phyloP scores from a whole-genome alignment of 2,329 filamentous ascomycete genomes.

The Calonectria naviculata region DNA sequence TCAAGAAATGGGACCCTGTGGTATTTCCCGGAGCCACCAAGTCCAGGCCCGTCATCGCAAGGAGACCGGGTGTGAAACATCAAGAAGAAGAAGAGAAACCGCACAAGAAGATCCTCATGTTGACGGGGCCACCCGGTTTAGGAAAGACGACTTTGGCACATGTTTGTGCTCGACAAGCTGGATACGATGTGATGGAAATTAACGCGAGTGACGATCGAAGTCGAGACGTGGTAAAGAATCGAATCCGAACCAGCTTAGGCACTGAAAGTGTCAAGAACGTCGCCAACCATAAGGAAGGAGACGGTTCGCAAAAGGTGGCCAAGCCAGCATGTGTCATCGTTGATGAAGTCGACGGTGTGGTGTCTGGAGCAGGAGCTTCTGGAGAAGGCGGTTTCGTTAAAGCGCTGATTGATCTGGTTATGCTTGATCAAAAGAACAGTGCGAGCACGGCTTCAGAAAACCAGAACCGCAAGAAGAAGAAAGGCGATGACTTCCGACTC shows the following conservation, averaged over 20 bases:
- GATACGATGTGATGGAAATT: constrained; percentile 96
- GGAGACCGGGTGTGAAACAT: constrained; percentile 55
- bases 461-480: constrained; percentile 66
- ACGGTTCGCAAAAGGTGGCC: constrained; percentile 73
- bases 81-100: constrained; percentile 75
- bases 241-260: constrained; percentile 90
- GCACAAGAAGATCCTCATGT: constrained; percentile 87
- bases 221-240: constrained; percentile 86
- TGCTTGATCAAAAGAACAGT: constrained; percentile 84
- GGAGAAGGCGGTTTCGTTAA: constrained; percentile 97
- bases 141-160: constrained; percentile 97
- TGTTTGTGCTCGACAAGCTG: constrained; percentile 93
- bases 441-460: constrained; percentile 42
- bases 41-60: constrained; percentile 59
- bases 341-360: constrained; percentile 96
- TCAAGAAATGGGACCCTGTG: constrained; percentile 92
- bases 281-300: constrained; percentile 67
- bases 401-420: constrained; percentile 90
- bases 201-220: constrained; percentile 98
- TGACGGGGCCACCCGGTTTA: constrained; percentile 91
- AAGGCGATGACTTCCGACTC: constrained; percentile 87
- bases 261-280: constrained; percentile 93
- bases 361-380: constrained; percentile 78
- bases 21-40: constrained; percentile 85
- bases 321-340: constrained; percentile 94